Evolutionary conservation across 2,329 filamentous ascomycete species (phyloP).

Genomic region (Paraphaeosphaeria sporulosa): DNA sequence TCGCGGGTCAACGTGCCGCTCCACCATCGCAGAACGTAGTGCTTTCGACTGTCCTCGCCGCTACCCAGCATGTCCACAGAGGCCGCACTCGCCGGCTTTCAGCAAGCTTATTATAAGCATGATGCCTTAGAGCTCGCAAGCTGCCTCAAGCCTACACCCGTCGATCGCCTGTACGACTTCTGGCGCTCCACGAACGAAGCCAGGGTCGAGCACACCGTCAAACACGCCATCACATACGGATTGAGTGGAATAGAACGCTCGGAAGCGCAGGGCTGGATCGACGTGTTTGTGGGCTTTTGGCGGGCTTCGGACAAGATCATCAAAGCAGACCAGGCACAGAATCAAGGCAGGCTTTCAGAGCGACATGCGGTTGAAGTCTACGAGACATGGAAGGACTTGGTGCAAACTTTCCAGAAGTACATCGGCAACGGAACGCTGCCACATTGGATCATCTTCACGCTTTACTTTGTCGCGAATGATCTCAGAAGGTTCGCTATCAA

Average conservation of each 20-base stretch:
- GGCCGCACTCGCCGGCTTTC: slow-evolving; percentile 75
- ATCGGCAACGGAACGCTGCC: slow-evolving; percentile 80
- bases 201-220: slow-evolving; percentile 73
- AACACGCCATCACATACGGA: slow-evolving; percentile 72
- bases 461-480: slow-evolving; percentile 88
- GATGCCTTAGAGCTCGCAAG: slow-evolving; percentile 78
- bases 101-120: slow-evolving; percentile 67
- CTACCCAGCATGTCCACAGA: slow-evolving; percentile 65
- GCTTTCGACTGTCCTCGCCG: neutral
- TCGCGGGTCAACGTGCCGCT: slow-evolving; percentile 21
- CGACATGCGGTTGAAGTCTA: slow-evolving; percentile 85
- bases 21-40: neutral
- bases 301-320: slow-evolving; percentile 79
- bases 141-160: slow-evolving; percentile 75
- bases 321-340: slow-evolving; percentile 65
- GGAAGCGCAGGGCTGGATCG: slow-evolving; percentile 82
- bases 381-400: slow-evolving; percentile 85
- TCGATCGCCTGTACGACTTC: slow-evolving; percentile 73
- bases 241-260: slow-evolving; percentile 66
- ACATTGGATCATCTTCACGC: slow-evolving; percentile 89
- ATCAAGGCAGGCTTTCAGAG: slow-evolving; percentile 51
- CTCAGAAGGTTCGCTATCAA: slow-evolving; percentile 88
- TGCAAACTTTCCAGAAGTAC: slow-evolving; percentile 77
- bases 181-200: slow-evolving; percentile 73
- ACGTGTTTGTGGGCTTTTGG: slow-evolving; percentile 86